Percentiles rank a stretch among this genome's conserved stretches.
Conservation (phyloP, 2,329 filamentous ascomycete species). For the Venturia nashicola region DNA sequence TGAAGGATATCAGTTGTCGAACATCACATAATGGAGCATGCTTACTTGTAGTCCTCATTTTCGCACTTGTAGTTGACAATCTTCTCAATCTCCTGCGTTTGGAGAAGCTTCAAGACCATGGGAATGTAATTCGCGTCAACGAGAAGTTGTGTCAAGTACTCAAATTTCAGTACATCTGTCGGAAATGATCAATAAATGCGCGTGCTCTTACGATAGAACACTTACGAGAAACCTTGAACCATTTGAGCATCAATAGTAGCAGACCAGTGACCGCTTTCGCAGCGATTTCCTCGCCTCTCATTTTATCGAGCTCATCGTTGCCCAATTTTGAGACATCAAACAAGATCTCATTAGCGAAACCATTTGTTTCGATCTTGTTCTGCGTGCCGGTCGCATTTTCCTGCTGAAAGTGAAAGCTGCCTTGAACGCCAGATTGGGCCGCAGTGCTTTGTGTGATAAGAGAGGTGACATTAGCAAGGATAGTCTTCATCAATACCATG, state of each 20-base stretch:
- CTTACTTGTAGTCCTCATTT: constrained; percentile 65
- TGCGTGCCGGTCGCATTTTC: constrained; percentile 4
- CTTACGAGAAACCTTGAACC: constrained; percentile 90
- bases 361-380: constrained; percentile 13
- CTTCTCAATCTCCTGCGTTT: constrained; percentile 86
- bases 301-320: constrained; percentile 66
- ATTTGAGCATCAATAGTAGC: constrained; percentile 79
- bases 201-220: constrained; percentile 12
- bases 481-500: constrained; percentile 81
- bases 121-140: constrained; percentile 94
- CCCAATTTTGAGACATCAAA: constrained; percentile 5
- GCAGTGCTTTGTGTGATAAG: constrained; percentile 50
- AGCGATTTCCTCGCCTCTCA: constrained; percentile 73
- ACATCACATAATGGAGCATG: neutral
- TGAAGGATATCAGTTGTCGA: constrained; percentile 25
- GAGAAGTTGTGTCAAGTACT: constrained; percentile 86
- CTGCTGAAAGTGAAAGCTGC: constrained; percentile 11
- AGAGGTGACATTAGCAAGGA: constrained; percentile 79
- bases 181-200: constrained; percentile 13
- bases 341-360: constrained; percentile 14
- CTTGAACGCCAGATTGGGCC: constrained; percentile 24
- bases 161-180: constrained; percentile 82
- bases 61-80: constrained; percentile 79
- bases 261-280: constrained; percentile 87
- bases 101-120: constrained; percentile 82